Evolutionary conservation across 2,329 filamentous ascomycete genomes (phyloP), one percentile per base, ranked within the genome.

Genomic region (Cryoendolithus antarcticus): DNA sequence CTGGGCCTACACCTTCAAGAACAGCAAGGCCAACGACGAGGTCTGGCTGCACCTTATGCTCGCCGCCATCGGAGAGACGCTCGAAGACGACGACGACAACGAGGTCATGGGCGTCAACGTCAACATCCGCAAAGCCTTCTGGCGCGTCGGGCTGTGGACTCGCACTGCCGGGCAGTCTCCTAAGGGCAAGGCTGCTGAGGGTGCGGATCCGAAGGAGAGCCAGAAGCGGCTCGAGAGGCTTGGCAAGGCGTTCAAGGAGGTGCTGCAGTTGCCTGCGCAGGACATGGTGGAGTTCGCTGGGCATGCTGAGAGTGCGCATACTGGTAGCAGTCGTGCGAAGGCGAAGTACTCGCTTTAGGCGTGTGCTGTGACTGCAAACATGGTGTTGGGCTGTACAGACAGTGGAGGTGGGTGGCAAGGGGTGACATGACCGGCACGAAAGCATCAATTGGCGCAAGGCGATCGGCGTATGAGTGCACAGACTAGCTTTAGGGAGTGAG

Each of bases 71-170:
- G 91, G 91, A 57, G 93, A 98, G 74, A 96, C 89, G 19, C 82
- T 98, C 40, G 91, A 98, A 70, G 80, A 84, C 31, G 88, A 95
- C 59, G 80, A 81, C 29, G 91, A 96, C 58, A 88, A 88, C 53
- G 93, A 98, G 65, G 82, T 98, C 62, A 96, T 96, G 91, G 91
- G 91, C 48, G 93, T 98, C 28, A 91, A 98, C 19, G 88, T 96
- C 70, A 98, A 98, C 65, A 89, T 98, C 43, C 83, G 91, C 64
- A 95, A 94, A 71, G 88, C 83, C 37, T 96, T 98, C 70, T 98
- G 86, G 75, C 84, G 91, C 70, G 82, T 98, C 52, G 88, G 89
- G 59, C 77, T 96, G 53, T 98, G 93, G 91, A 98, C 91, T 47
- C 82, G 86, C 57, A 93, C 88, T 42, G 86, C 86, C 40, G 82